Evolutionary conservation across 1,284 basidiomycete genomes (phyloP).

Genomic region (Leccinum angustisporum): DNA sequence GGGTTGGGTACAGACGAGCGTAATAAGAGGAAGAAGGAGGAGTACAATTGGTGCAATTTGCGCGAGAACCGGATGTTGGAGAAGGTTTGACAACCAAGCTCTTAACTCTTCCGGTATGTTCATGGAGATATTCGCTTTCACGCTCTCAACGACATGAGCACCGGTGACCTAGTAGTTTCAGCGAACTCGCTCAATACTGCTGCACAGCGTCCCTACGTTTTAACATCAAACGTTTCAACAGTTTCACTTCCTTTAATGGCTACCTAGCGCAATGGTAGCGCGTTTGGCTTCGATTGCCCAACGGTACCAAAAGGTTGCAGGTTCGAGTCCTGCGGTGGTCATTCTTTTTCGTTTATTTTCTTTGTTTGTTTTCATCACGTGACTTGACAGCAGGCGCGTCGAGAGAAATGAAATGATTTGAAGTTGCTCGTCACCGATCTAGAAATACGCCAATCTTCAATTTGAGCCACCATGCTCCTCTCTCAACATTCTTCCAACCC

Average conservation of each 20-base stretch:
- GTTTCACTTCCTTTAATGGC: constrained; percentile 26
- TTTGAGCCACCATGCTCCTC: constrained; percentile 39
- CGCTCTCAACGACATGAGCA: constrained; percentile 33
- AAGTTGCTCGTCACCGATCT: constrained; percentile 5
- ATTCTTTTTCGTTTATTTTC: neutral
- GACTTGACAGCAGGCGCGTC: constrained; percentile 5
- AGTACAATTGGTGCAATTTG: constrained; percentile 59
- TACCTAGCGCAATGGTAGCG: constrained; percentile 62
- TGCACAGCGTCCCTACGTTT: constrained; percentile 48
- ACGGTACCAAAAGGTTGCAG: constrained; percentile 79
- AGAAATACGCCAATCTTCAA: neutral
- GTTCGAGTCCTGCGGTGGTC: constrained; percentile 85
- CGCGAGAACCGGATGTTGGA: constrained; percentile 35
- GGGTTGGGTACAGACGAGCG: constrained; percentile 42
- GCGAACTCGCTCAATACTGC: constrained; percentile 72
- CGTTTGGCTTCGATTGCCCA: constrained; percentile 81
- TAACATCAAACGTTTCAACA: neutral
- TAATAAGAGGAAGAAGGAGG: constrained; percentile 51
- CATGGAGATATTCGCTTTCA: constrained; percentile 34
- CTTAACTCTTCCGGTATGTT: constrained; percentile 33
- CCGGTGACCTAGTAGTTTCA: constrained; percentile 15
- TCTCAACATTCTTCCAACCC: constrained; percentile 81
- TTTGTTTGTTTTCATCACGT: constrained; percentile 4
- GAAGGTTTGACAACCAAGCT: constrained; percentile 25
- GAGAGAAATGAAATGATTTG: no score